A percentile compares a stretch with the other conserved stretches of the same genome.
Evolutionary conservation across 75 land plant species (phyloP).

Genomic region (Cryptomeria japonica): DNA sequence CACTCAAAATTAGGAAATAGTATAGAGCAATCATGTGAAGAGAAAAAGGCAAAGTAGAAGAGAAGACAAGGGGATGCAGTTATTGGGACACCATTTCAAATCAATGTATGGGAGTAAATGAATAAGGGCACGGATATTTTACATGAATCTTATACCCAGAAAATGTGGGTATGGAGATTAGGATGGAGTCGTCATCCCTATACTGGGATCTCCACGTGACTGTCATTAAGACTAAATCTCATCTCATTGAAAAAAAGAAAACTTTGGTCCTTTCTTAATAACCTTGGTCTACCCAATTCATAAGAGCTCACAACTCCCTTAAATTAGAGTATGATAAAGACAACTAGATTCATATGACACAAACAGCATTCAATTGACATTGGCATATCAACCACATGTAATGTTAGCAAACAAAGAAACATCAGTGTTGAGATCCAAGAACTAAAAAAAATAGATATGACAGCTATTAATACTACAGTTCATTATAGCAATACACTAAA

Average conservation of each 20-base stretch:
- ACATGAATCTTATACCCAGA: not conserved
- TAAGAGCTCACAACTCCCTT: not conserved
- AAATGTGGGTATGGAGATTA: not conserved
- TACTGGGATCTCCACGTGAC: not conserved
- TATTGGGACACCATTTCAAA: not conserved
- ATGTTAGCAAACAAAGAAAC: not conserved
- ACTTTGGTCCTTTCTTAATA: no score
- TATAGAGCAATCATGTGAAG: not conserved
- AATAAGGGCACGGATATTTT: not conserved
- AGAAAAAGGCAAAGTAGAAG: not conserved
- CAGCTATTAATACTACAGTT: not conserved
- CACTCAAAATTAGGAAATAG: not conserved
- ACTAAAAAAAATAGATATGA: not conserved
- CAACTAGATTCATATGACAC: not conserved
- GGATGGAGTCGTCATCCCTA: not conserved
- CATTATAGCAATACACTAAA: not conserved
- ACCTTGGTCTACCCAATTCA: no score
- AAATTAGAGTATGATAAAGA: not conserved
- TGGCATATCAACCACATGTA: not conserved
- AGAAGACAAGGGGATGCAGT: no score
- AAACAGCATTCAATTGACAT: not conserved
- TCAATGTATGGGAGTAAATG: not conserved
- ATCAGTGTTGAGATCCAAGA: not conserved
- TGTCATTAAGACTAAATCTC: not conserved
- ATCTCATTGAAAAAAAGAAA: not conserved